Evolutionary conservation across 176 grass and related monocot genomes (phyloP).

Genomic region (Chrysopogon serrulatus): DNA sequence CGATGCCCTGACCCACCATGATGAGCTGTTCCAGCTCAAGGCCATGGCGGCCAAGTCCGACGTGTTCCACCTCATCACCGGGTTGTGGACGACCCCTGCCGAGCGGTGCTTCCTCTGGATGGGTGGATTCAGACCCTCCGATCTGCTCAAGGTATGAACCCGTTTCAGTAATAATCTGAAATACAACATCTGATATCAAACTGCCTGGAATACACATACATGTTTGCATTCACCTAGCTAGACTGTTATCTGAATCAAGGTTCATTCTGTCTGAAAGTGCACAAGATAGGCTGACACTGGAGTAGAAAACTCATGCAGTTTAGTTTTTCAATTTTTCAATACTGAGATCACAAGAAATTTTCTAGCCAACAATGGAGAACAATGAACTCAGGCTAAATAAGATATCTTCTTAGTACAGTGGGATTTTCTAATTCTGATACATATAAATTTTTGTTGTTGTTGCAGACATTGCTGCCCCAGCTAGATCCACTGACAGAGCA

Average conservation of each 20-base stretch:
- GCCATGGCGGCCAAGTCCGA: slow-evolving; percentile 44
- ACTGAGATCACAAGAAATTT: background rate
- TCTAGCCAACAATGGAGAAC: background rate
- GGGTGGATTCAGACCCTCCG: slow-evolving; percentile 79
- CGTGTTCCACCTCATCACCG: slow-evolving; percentile 82
- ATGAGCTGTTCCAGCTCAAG: slow-evolving; percentile 64
- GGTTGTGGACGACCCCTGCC: slow-evolving; percentile 60
- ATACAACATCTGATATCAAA: background rate
- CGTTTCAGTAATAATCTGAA: background rate
- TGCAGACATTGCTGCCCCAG: slow-evolving; percentile 59
- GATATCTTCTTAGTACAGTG: background rate
- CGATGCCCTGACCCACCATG: slow-evolving; percentile 50
- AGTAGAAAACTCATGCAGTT: background rate
- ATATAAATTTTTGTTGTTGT: background rate
- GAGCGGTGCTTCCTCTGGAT: slow-evolving; percentile 94
- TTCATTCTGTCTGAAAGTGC: background rate
- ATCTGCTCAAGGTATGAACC: slow-evolving; percentile 65
- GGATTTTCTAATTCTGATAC: background rate
- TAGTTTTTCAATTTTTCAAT: background rate
- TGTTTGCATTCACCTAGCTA: background rate
- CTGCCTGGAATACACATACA: background rate
- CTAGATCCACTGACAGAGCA: slow-evolving; percentile 92
- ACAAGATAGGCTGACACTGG: background rate
- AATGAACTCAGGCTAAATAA: background rate
- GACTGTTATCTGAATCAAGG: background rate